Percentiles rank a stretch among this genome's conserved stretches.
Conservation (phyloP, 2,329 filamentous ascomycete genomes). For the Claviceps quebecensis region DNA sequence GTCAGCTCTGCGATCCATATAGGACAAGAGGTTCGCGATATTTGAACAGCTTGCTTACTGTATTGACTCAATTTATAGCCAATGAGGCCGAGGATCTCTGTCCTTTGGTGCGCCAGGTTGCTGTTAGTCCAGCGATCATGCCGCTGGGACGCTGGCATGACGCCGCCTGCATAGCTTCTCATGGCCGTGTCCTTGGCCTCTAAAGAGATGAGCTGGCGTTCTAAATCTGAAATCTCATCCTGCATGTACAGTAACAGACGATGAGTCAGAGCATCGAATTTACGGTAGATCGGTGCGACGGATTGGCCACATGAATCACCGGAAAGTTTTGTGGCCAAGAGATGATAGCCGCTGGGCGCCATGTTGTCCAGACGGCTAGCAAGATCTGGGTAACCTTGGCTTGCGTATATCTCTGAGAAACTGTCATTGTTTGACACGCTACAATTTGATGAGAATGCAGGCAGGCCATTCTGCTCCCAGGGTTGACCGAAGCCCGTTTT, state of each 20-base stretch:
- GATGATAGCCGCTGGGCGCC: conserved; percentile 44
- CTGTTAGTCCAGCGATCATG: conserved; percentile 38
- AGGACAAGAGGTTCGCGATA: not conserved
- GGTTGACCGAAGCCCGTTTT: not conserved
- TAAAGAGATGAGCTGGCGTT: conserved; percentile 58
- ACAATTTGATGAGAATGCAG: conserved; percentile 2
- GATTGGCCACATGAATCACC: conserved; percentile 12
- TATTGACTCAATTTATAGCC: conserved; percentile 55
- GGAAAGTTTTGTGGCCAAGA: conserved; percentile 40
- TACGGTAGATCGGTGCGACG: conserved; percentile 58
- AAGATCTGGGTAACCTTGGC: not conserved
- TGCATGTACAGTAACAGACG: conserved; percentile 71
- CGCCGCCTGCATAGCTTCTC: conserved; percentile 26
- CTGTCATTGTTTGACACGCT: conserved; percentile 1
- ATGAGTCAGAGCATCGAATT: conserved; percentile 71
- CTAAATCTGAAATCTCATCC: conserved; percentile 69
- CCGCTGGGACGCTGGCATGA: conserved; percentile 45
- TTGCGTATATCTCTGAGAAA: not conserved
- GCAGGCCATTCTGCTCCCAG: not conserved
- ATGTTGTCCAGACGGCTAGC: conserved; percentile 1
- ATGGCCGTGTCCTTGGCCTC: conserved; percentile 45
- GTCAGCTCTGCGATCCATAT: conserved; percentile 3
- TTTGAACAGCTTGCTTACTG: conserved; percentile 29
- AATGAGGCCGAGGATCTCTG: conserved; percentile 46
- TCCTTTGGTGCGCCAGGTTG: conserved; percentile 46